A percentile compares a stretch with the other conserved stretches of the same genome.
phyloP scores from a whole-genome alignment of 257 asterid genomes.

The Solanum corneliomulleri region DNA sequence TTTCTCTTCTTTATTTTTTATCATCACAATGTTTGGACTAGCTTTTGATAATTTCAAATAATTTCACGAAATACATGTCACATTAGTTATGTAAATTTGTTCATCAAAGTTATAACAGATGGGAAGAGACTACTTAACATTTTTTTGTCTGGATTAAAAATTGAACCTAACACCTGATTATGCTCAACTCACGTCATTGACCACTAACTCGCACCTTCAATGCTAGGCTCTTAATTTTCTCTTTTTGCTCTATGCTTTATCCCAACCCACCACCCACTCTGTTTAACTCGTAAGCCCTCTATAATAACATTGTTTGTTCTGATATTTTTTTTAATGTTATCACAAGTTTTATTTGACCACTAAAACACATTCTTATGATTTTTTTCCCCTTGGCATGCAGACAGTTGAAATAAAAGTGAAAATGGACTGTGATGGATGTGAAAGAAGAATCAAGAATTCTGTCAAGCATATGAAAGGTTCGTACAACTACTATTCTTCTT shows the following conservation, averaged over 20 bases:
- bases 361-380: neutral
- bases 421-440: constrained; percentile 94
- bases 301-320: neutral
- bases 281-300: neutral
- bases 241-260: neutral
- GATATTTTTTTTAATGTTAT: neutral
- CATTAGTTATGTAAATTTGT: no score
- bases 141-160: no score
- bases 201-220: neutral
- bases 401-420: constrained; percentile 84
- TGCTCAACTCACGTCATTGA: no score
- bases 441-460: constrained; percentile 71
- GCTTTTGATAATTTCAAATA: no score
- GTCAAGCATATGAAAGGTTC: constrained; percentile 61
- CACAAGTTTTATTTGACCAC: neutral
- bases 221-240: neutral
- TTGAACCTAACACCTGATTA: no score
- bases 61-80: neutral
- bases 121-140: no score
- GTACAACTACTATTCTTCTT: neutral
- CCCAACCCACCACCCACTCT: no score
- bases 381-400: constrained; percentile 15
- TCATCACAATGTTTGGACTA: fast-evolving
- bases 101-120: no score
- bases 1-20: neutral